A percentile compares a stretch with the other conserved stretches of the same genome.
Evolutionary conservation across 345 rosid species (phyloP).

Genomic region (Dipteronia sinensis): DNA sequence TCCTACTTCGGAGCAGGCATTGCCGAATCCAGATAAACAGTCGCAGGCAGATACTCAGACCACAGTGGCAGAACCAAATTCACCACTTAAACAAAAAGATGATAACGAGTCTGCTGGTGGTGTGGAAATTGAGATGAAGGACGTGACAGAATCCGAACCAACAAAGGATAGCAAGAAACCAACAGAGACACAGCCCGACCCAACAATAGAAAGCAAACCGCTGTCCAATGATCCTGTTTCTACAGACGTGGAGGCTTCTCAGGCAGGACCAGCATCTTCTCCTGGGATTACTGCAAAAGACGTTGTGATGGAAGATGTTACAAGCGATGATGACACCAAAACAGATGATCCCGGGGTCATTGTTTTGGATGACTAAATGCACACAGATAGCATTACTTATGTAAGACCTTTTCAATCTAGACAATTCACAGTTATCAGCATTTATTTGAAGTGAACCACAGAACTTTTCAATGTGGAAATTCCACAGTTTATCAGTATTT

Average conservation of each 20-base stretch:
- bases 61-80: slow-evolving; percentile 16
- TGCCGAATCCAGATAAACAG: slow-evolving; percentile 8
- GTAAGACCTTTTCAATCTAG: background rate
- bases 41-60: slow-evolving; percentile 20
- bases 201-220: slow-evolving; percentile 9
- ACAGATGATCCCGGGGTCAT: slow-evolving; percentile 29
- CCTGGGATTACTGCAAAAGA: slow-evolving; percentile 4
- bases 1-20: slow-evolving; percentile 23
- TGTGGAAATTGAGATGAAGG: slow-evolving; percentile 30
- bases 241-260: slow-evolving; percentile 2
- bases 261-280: slow-evolving; percentile 14
- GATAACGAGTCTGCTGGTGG: slow-evolving; percentile 8
- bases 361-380: slow-evolving; percentile 40
- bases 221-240: slow-evolving; percentile 10
- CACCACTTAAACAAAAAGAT: slow-evolving; percentile 13
- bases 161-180: background rate
- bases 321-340: slow-evolving; percentile 10
- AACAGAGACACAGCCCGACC: background rate
- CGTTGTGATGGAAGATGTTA: slow-evolving; percentile 21
- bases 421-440: background rate
- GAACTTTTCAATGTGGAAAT: background rate
- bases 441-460: background rate
- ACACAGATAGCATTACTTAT: background rate
- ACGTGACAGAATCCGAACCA: slow-evolving; percentile 11
- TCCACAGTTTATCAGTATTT: background rate